Base-by-base conservation (phyloP, 2,329 filamentous ascomycete species). In the Pseudogymnoascus sp. region DNA sequence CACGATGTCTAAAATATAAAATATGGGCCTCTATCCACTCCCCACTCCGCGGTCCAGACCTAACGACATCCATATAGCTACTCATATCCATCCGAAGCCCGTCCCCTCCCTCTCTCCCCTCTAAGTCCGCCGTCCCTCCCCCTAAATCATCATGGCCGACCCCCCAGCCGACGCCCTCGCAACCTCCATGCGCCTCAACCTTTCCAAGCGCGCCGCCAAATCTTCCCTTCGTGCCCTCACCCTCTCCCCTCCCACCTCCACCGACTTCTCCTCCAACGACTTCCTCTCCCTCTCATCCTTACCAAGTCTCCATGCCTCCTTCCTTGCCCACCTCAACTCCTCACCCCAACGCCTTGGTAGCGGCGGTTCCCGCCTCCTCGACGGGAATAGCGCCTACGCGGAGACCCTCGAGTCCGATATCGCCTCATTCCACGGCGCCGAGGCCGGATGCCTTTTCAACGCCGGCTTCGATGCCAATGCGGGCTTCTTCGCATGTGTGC, bases 201-300 rank as follows among this genome's bases (percentile, higher is more conserved):
- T 60, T 23, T 60, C 59, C 59, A 62, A 62, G 18, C 36, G 60
- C 37, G 60, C 36, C 21, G 25, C 34, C 18, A 38, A 37, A 21
- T 72, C 70, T 1, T 60, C 67, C 3, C 73, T 81, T 6, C 78
- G 82, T n/a, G 72, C 71, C 5, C 71, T 84, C 16, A 82, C 75
- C 0, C 72, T 88, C 3, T 84, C 88, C 2, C 88, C 88, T 0
- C 81, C 88, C 1, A 85, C 81, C 18, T 88, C 84, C 21, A 84
- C 87, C 59, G 91, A 96, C 75, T 89, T 96, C 70, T 87, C 88
- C 21, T 93, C 90, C 71, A 88, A 92, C 73, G 84, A 84, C 63
- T 89, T 95, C 72, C 90, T 96, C 64, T 91, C 92, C 59, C 87
- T 93, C 5, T 87, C 90, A 0, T 72, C 71, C 2, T 72, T 77